phyloP scores from a whole-genome alignment of 2,329 filamentous ascomycete genomes.

The Dactylellina haptotyla region DNA sequence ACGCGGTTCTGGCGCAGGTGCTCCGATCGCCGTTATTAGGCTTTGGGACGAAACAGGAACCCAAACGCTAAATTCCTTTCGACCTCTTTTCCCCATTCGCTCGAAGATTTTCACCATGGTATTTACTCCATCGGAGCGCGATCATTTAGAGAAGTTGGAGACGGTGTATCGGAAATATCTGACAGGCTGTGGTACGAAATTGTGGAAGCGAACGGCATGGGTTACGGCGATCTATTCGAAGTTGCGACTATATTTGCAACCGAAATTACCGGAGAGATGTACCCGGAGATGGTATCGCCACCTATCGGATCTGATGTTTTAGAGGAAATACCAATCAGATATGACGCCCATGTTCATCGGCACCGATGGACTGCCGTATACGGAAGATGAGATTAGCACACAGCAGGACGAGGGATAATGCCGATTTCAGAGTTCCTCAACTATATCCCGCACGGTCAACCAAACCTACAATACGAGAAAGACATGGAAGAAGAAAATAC shows the following conservation, averaged over 20 bases:
- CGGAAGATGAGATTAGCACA: background rate
- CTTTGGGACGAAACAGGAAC: slow-evolving; percentile 28
- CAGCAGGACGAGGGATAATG: too few relatives aligned
- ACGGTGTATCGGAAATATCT: background rate
- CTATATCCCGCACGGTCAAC: too few relatives aligned
- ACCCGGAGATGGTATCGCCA: background rate
- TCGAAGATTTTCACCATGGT: background rate
- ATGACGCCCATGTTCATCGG: background rate
- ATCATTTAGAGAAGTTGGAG: slow-evolving; percentile 12
- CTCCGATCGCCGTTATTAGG: slow-evolving; percentile 4
- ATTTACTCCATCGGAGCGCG: slow-evolving; percentile 2
- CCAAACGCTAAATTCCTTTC: slow-evolving; percentile 7
- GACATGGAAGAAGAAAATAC: too few relatives aligned
- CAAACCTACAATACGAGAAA: too few relatives aligned
- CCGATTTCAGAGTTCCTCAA: too few relatives aligned
- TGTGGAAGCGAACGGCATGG: background rate
- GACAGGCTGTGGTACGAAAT: background rate
- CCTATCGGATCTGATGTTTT: slow-evolving; percentile 1
- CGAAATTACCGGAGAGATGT: background rate
- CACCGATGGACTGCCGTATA: background rate
- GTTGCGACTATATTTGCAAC: background rate
- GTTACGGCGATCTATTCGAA: background rate
- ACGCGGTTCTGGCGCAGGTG: too few relatives aligned
- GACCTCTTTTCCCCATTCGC: background rate
- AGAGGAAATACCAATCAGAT: slow-evolving; percentile 8